Conservation (phyloP, 768 basidiomycete species). For the Pisolithus marmoratus region DNA sequence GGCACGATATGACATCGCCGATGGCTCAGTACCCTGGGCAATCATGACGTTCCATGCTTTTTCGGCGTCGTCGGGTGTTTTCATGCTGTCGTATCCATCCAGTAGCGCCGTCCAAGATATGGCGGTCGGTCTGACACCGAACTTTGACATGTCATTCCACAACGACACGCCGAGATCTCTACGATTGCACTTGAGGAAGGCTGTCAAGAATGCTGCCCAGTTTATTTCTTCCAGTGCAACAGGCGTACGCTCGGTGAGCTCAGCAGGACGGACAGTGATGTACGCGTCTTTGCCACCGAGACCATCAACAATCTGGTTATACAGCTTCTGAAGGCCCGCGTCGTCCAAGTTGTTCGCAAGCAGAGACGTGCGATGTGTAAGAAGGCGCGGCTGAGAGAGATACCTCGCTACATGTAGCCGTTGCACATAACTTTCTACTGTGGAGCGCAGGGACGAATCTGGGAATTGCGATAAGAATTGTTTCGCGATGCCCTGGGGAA, state of each 20-base stretch:
- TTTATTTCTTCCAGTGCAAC: constrained; percentile 49
- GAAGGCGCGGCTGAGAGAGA: constrained; percentile 42
- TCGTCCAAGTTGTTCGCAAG: constrained; percentile 34
- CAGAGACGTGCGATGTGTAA: constrained; percentile 46
- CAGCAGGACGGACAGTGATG: constrained; percentile 40
- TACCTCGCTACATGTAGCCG: constrained; percentile 48
- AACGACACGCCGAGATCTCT: constrained; percentile 54
- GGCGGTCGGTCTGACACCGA: constrained; percentile 46
- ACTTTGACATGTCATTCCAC: constrained; percentile 60
- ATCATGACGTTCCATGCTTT: constrained; percentile 62
- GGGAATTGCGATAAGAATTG: constrained; percentile 37
- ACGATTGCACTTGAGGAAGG: constrained; percentile 52
- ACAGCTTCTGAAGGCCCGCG: constrained; percentile 40
- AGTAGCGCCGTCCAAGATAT: constrained; percentile 70
- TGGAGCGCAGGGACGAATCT: constrained; percentile 32
- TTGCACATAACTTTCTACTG: constrained; percentile 39
- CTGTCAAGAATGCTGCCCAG: constrained; percentile 64
- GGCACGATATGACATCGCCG: constrained; percentile 60
- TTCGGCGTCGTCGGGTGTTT: constrained; percentile 48
- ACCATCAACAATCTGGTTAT: constrained; percentile 45
- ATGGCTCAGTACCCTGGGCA: constrained; percentile 50
- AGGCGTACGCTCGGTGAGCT: constrained; percentile 32
- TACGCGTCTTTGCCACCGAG: constrained; percentile 48
- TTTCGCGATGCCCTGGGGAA: constrained; percentile 30
- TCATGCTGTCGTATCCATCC: constrained; percentile 50